These are phyloP conservation scores for Nannizziopsis arthrosporioides DNA, from an alignment of 2,329 filamentous ascomycete species.

Conservation along the genomic window DNA sequence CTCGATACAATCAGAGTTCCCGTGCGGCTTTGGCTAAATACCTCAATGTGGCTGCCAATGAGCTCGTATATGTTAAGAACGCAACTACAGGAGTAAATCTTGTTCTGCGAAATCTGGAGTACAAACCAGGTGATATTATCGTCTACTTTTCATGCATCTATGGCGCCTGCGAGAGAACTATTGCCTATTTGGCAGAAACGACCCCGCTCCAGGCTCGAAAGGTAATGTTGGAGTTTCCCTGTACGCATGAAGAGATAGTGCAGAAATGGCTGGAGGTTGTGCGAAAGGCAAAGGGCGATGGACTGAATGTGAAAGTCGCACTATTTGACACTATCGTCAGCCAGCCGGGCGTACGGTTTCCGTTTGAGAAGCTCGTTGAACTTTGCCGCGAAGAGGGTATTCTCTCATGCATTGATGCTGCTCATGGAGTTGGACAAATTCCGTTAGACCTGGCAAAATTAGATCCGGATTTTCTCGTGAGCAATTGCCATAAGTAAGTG, in stretches of 20 bases:
- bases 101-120: constrained; percentile 63
- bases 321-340: constrained; percentile 73
- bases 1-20: constrained; percentile 50
- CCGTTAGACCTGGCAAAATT: constrained; percentile 53
- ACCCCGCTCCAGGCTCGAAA: constrained; percentile 40
- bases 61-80: constrained; percentile 68
- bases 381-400: constrained; percentile 57
- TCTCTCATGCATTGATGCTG: constrained; percentile 67
- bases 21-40: constrained; percentile 54
- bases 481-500: constrained; percentile 64
- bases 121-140: constrained; percentile 57
- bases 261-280: constrained; percentile 50
- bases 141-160: constrained; percentile 72
- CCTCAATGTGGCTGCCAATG: constrained; percentile 53
- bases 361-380: constrained; percentile 56
- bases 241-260: constrained; percentile 57
- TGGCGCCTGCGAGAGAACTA: constrained; percentile 60
- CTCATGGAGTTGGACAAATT: constrained; percentile 74
- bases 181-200: constrained; percentile 62
- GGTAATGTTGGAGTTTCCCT: constrained; percentile 56
- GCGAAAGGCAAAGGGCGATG: constrained; percentile 40
- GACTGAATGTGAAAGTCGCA: constrained; percentile 54
- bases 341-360: constrained; percentile 65
- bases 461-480: constrained; percentile 75
- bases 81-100: constrained; percentile 61